These are phyloP conservation scores for Colletotrichum sp. DNA, from an alignment of 2,329 filamentous ascomycete genomes.

Conservation along the genomic window DNA sequence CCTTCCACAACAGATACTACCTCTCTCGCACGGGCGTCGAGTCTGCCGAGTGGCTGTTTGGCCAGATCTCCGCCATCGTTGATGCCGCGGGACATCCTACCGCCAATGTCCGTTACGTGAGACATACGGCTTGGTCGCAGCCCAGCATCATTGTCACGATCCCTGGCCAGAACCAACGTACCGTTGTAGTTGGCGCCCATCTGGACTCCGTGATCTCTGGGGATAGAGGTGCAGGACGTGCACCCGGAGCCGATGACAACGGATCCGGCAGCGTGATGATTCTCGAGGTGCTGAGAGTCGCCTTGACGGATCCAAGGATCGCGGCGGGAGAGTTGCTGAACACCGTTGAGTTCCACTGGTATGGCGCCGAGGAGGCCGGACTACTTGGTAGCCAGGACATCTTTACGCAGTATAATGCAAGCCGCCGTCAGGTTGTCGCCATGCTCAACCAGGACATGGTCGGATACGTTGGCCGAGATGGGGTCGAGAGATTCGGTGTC, in stretches of 20 bases:
- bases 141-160: constrained; percentile 82
- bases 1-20: constrained; percentile 73
- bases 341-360: constrained; percentile 88
- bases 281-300: constrained; percentile 76
- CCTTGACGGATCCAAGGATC: constrained; percentile 69
- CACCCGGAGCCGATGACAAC: constrained; percentile 77
- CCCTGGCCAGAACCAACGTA: constrained; percentile 71
- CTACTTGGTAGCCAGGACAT: constrained; percentile 72
- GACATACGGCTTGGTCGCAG: constrained; percentile 73
- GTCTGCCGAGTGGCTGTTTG: constrained; percentile 77
- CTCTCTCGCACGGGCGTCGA: constrained; percentile 69
- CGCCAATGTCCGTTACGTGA: constrained; percentile 68
- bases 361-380: constrained; percentile 81
- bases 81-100: constrained; percentile 63
- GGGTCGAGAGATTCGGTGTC: constrained; percentile 39
- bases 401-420: constrained; percentile 40
- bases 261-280: constrained; percentile 81
- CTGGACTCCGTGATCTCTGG: constrained; percentile 83
- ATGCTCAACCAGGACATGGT: constrained; percentile 53
- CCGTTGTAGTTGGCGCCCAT: constrained; percentile 79
- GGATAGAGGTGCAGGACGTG: constrained; percentile 71
- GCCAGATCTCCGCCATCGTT: constrained; percentile 68
- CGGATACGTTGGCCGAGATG: constrained; percentile 38
- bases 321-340: constrained; percentile 69
- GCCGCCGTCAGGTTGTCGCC: constrained; percentile 38